Conservation (phyloP, 495 filamentous ascomycete species). For the Staphylotrichum longicolle region DNA sequence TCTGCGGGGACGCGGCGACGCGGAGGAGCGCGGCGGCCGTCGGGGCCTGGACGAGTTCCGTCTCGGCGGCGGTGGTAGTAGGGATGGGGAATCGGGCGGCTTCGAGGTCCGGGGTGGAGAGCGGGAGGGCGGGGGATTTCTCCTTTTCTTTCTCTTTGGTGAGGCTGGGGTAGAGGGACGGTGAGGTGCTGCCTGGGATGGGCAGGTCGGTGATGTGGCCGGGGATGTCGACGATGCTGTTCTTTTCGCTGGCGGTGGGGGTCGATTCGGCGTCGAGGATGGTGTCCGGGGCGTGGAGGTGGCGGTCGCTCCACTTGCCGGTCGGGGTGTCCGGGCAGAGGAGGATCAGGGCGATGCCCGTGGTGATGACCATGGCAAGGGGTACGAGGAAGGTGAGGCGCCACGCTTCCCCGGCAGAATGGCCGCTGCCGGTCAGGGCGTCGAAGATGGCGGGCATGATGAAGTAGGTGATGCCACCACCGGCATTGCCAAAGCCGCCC, state of each 20-base stretch:
- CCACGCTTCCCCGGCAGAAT: slow-evolving; percentile 71
- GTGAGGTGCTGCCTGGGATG: slow-evolving; percentile 6
- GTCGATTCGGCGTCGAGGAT: slow-evolving; percentile 5
- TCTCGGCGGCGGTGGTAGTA: slow-evolving; percentile 14
- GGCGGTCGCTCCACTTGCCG: slow-evolving; percentile 58
- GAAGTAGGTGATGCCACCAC: slow-evolving; percentile 86
- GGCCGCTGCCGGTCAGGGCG: slow-evolving; percentile 61
- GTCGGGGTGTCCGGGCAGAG: slow-evolving; percentile 82
- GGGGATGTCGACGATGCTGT: slow-evolving; percentile 48
- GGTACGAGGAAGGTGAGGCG: slow-evolving; percentile 81
- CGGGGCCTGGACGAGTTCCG: slow-evolving; percentile 66
- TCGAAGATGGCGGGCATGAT: slow-evolving; percentile 93
- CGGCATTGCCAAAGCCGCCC: slow-evolving; percentile 84
- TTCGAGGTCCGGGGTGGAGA: slow-evolving; percentile 1
- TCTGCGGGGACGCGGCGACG: slow-evolving; percentile 57
- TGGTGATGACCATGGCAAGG: slow-evolving; percentile 69
- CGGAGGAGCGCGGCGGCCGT: slow-evolving; percentile 56
- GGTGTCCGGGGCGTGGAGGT: background rate
- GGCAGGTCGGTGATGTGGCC: slow-evolving; percentile 56
- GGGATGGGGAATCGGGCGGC: background rate
- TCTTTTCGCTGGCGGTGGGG: slow-evolving; percentile 8
- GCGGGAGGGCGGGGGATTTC: background rate
- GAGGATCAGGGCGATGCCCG: slow-evolving; percentile 65
- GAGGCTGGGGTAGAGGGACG: background rate
- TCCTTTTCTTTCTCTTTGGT: slow-evolving; percentile 2